These are phyloP conservation scores for Salvia miltiorrhiza DNA, from an alignment of 257 asterid species.

Conservation along the genomic window DNA sequence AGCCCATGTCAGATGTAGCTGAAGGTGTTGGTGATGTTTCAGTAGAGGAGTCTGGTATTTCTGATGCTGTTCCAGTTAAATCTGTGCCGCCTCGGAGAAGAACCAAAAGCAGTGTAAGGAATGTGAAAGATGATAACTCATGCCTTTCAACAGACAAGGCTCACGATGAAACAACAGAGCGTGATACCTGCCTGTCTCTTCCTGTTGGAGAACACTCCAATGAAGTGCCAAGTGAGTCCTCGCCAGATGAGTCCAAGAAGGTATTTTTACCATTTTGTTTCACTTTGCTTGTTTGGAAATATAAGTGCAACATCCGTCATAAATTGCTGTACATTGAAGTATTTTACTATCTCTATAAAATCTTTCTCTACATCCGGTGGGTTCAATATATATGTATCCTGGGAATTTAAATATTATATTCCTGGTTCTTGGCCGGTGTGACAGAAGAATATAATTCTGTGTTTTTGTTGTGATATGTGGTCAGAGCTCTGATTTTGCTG, in stretches of 20 bases:
- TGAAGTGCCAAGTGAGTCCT: slow-evolving; percentile 30
- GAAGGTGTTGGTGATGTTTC: slow-evolving; percentile 43
- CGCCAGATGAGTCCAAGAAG: slow-evolving; percentile 41
- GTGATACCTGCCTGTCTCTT: slow-evolving; percentile 30
- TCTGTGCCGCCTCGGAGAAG: slow-evolving; percentile 76
- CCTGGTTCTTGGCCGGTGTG: neutral
- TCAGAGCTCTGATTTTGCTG: neutral
- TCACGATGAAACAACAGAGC: slow-evolving; percentile 23
- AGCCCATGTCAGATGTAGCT: slow-evolving; percentile 41
- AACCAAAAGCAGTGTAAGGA: slow-evolving; percentile 58
- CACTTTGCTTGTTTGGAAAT: slow-evolving; percentile 1
- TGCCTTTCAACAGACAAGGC: slow-evolving; percentile 35
- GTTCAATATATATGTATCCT: neutral
- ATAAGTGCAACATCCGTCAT: neutral
- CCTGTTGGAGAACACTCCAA: slow-evolving; percentile 42
- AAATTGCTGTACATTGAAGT: neutral
- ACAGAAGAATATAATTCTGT: neutral
- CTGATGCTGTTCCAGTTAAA: slow-evolving; percentile 65
- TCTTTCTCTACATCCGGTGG: neutral
- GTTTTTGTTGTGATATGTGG: neutral
- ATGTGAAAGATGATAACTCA: slow-evolving; percentile 42
- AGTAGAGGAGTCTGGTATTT: slow-evolving; percentile 44
- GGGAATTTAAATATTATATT: neutral
- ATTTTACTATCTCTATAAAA: neutral
- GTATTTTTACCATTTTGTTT: slow-evolving; percentile 28